Evolutionary conservation across 2,329 filamentous ascomycete species (phyloP), one percentile per base, ranked within the genome.

Genomic region (Teratosphaeria pseudoeucalypti): DNA sequence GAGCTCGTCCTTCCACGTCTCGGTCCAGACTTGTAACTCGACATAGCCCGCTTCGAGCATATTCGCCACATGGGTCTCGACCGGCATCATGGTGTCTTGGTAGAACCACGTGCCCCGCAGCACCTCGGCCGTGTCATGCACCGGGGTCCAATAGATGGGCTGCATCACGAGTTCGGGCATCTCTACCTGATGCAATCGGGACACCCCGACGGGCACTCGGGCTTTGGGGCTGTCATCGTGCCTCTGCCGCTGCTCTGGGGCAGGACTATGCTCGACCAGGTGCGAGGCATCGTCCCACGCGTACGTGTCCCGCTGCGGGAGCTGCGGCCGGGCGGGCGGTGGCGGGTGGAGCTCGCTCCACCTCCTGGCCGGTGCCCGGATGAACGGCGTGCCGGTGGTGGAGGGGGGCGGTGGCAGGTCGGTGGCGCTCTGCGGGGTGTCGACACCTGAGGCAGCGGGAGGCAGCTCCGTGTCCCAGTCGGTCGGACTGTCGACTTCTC

Each of bases 91-190:
- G 0, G 88, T 92, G 70, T 96, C 92, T 76, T 88, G 88, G 74
- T 97, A 97, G 72, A 99, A 99, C 94, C 94, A 99, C 0, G 92
- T 97, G 0, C 89, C 91, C 64, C 94, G 82, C 60, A 88, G 81
- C 1, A 97, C 91, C 39, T 85, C 80, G 6, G 90, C 87, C 34
- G 95, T 83, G 69, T 97, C 94, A 67, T 95, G 91, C 34, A 97
- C 82, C 7, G 94, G 92, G 19, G 88, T 92, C 94, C 94, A 99
- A 72, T 99, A 99, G 61, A 97, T 96, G 0, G 94, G 94, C 72
- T 92, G 90, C 91, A 99, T 95, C 68, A 78, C 60, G 37, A 95
- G 76, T 57, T 82, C 82, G 26, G 92, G 91, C 66, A 97, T 79
- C 60, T 89, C 85, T 1, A 97, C 92, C 68, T 92, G 83, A 71